Percentiles rank a stretch among this genome's conserved stretches.
These are phyloP conservation scores for Ephemerocybe angulata DNA, from an alignment of 768 basidiomycete species.

Conservation along the genomic window DNA sequence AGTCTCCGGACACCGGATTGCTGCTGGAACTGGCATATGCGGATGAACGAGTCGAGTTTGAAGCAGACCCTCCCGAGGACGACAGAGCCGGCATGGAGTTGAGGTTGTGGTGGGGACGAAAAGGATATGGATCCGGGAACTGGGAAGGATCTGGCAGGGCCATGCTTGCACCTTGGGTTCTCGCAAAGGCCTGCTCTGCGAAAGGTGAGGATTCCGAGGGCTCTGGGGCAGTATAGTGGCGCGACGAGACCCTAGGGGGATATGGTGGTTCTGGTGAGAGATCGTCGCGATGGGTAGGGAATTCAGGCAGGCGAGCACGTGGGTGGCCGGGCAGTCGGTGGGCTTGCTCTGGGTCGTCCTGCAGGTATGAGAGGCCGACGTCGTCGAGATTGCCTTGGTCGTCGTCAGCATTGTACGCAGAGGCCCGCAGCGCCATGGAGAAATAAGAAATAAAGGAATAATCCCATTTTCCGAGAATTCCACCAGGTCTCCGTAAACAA, in stretches of 20 bases:
- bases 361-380: conserved; percentile 25
- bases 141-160: conserved; percentile 61
- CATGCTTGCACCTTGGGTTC: conserved; percentile 9
- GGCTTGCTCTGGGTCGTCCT: conserved; percentile 11
- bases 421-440: conserved; percentile 1
- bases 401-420: conserved; percentile 2
- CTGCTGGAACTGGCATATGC: conserved; percentile 75
- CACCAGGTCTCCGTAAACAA: background rate
- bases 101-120: conserved; percentile 44
- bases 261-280: conserved; percentile 6
- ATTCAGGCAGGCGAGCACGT: background rate
- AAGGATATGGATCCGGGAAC: conserved; percentile 72
- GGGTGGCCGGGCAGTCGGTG: background rate
- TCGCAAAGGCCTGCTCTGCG: conserved; percentile 5
- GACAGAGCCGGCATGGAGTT: conserved; percentile 56
- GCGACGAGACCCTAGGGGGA: conserved; percentile 2
- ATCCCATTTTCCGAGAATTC: conserved; percentile 5
- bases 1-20: conserved; percentile 56
- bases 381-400: conserved; percentile 10
- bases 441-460: background rate
- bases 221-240: background rate
- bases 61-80: conserved; percentile 65
- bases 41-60: conserved; percentile 71
- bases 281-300: conserved; percentile 4
- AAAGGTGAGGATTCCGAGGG: background rate